Evolutionary conservation across 148 eudicot species (phyloP), one percentile per base, ranked within the genome.

Genomic region (Tetragonia tetragonoides): DNA sequence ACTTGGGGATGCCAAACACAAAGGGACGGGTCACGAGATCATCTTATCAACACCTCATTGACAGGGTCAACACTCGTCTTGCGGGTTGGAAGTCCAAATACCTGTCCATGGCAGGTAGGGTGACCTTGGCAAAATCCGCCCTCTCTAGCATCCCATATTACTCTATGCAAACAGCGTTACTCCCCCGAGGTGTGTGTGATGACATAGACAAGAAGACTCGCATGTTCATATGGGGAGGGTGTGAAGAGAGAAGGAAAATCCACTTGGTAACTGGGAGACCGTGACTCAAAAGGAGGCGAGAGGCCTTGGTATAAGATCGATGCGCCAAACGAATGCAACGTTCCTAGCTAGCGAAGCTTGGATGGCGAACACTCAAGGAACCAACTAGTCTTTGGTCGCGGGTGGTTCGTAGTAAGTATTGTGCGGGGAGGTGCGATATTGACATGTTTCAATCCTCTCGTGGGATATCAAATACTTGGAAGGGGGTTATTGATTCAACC

Each of bases 281-380:
- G 0, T 75, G 0, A 41, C 65, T 6, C 0, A 10, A 3, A 61
- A 47, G 0, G 24, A 24, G 0, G 3, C 10, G 2, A 70, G 78
- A 0, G 78, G 59, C 0, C 11, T 75, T 0, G 56, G 42, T 0
- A 23, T 75, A 6, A 15, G 20, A 5, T 63, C 77, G 6, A 37
- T 67, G 3, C 11, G 59, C 2, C 77, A 63, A 44, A 68, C 69
- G 0, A 63, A 75, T 8, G 24, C 60, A 0, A 0, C 59, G 0
- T 63, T 74, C 3, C 21, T 74, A 0, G 44, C 77, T 3, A n/a
- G n/a, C n/a, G n/a, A 74, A 74, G 41, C n/a, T 74, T 0, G 77
- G 77, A 0, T 75, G 15, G 24, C 41, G 59, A 0, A 2, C 44
- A 0, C 6, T 75, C 0, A n/a, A 57, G 0, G 41, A 63, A 5